These are phyloP conservation scores for Pseudogymnoascus sp. DNA, from an alignment of 2,329 filamentous ascomycete species.

Conservation along the genomic window DNA sequence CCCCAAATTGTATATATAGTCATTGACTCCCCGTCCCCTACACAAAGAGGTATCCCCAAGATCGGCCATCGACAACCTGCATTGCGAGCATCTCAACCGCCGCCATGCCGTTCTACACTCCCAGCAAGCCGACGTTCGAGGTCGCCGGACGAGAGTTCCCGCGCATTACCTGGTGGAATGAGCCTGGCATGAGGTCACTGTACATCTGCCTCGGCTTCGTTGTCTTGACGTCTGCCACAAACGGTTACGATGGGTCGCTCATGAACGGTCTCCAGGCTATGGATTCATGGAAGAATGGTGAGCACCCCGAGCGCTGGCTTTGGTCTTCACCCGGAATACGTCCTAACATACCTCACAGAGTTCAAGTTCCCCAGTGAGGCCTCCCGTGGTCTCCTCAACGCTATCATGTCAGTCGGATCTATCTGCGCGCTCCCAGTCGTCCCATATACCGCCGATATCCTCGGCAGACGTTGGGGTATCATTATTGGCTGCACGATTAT, in stretches of 20 bases:
- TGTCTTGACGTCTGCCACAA: conserved; percentile 41
- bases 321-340: not conserved
- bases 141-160: conserved; percentile 25
- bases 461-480: conserved; percentile 39
- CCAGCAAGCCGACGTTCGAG: conserved; percentile 23
- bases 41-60: not conserved
- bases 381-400: conserved; percentile 36
- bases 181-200: conserved; percentile 47
- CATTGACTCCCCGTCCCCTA: not conserved
- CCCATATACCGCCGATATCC: conserved; percentile 40
- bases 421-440: conserved; percentile 39
- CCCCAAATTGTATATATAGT: not conserved
- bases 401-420: conserved; percentile 42
- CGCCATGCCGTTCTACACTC: conserved; percentile 16
- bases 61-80: not conserved
- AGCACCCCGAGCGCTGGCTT: conserved; percentile 15
- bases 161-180: conserved; percentile 41
- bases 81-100: not conserved
- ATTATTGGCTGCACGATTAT: conserved; percentile 39
- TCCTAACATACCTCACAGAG: conserved; percentile 3
- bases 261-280: conserved; percentile 33
- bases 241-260: conserved; percentile 41
- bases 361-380: conserved; percentile 24
- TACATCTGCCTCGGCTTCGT: conserved; percentile 39
- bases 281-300: conserved; percentile 27